Conservation (phyloP, 371 early-diverging fungal species). For the Rhizopus arrhizus region DNA sequence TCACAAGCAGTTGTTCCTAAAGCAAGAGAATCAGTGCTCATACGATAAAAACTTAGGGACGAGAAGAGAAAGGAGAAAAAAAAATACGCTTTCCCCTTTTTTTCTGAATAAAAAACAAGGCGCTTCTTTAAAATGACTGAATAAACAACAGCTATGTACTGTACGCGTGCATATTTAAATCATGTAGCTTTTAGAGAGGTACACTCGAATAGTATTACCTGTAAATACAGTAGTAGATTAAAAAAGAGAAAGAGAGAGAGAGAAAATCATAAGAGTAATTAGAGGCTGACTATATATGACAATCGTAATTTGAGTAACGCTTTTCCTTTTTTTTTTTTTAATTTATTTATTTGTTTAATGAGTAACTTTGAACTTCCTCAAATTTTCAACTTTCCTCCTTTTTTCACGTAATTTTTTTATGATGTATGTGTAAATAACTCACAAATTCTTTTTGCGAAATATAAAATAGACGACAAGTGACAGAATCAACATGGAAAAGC, state of each 20-base stretch:
- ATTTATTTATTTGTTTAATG: conserved; percentile 2
- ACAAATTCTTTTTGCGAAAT: background rate
- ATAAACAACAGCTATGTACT: too few species aligned
- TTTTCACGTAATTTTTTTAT: conserved; percentile 72
- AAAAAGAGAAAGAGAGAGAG: too few species aligned
- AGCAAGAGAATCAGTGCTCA: background rate
- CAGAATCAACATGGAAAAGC: conserved; percentile 79
- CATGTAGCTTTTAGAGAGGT: too few species aligned
- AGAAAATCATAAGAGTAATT: too few species aligned
- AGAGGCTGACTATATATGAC: too few species aligned
- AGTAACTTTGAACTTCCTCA: conserved; percentile 69
- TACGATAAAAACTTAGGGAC: background rate
- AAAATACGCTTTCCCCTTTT: too few species aligned
- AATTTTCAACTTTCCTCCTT: conserved; percentile 86
- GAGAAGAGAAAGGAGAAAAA: background rate
- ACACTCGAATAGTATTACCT: too few species aligned
- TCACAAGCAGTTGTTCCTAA: background rate
- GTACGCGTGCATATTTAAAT: too few species aligned
- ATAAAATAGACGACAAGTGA: conserved; percentile 74
- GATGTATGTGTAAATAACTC: background rate
- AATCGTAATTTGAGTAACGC: background rate
- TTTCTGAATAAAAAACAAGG: too few species aligned
- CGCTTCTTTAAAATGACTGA: too few species aligned
- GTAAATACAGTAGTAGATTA: too few species aligned
- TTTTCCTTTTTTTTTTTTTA: conserved; percentile 1